Evolutionary conservation across 108 stramenopile species (phyloP).

Genomic region (Fragilariopsis cylindrus): DNA sequence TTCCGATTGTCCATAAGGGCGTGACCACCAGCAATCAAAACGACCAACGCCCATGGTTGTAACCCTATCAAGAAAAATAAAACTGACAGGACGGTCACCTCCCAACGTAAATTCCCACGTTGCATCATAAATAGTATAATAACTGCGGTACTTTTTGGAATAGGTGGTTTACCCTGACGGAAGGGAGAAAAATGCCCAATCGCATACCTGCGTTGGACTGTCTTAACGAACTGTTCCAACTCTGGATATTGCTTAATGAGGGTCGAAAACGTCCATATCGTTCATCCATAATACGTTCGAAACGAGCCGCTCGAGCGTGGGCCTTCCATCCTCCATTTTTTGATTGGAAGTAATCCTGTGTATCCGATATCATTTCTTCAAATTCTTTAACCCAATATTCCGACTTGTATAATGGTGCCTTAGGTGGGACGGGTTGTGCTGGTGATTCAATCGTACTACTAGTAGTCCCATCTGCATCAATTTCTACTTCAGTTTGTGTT

Average conservation of each 20-base stretch:
- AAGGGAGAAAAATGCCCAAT: constrained; percentile 72
- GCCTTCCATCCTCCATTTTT: constrained; percentile 61
- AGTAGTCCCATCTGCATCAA: constrained; percentile 29
- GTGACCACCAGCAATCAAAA: constrained; percentile 54
- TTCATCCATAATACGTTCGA: constrained; percentile 84
- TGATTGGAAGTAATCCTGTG: constrained; percentile 61
- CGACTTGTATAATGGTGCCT: constrained; percentile 47
- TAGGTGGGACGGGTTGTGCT: constrained; percentile 1
- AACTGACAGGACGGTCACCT: constrained; percentile 56
- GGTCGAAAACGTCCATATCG: constrained; percentile 84
- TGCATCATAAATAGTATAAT: constrained; percentile 88
- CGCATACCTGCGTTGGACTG: constrained; percentile 71
- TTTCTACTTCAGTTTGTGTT: constrained; percentile 24
- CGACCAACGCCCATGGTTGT: constrained; percentile 88
- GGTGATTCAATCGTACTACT: constrained; percentile 30
- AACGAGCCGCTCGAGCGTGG: constrained; percentile 81
- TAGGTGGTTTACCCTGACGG: constrained; percentile 56
- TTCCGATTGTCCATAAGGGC: constrained; percentile 50
- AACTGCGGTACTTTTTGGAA: constrained; percentile 60
- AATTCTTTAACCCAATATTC: constrained; percentile 61
- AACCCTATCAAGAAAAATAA: constrained; percentile 81
- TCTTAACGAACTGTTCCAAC: constrained; percentile 56
- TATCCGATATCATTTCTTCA: constrained; percentile 43
- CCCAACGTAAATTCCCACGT: constrained; percentile 56
- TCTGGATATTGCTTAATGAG: constrained; percentile 80